Base-by-base conservation (phyloP, 164 flowering plant genomes). In the Vitis cinerea region DNA sequence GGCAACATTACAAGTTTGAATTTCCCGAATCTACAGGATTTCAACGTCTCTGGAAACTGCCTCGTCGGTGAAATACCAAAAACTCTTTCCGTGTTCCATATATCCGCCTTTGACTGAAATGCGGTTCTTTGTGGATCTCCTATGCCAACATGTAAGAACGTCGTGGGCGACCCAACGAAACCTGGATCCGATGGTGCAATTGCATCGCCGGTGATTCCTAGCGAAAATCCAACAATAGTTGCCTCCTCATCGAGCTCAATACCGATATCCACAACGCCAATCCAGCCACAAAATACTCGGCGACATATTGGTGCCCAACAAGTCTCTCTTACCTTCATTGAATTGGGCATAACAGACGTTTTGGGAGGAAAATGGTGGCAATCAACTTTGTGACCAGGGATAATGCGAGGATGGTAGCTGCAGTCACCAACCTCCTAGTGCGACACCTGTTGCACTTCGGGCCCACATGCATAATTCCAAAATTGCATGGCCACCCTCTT, bases 101-200 rank as follows among this genome's bases (percentile, higher is more conserved):
- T 9, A 13, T 74, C 94, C 1, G 79, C 90, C 1, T 94, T 94
- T 56, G 66, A 58, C 12, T 64, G 67, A 0, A 94, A 90, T 62
- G 63, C 64, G 11, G 78, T 30, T 53, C 76, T 94, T 0, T 94
- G 98, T 49, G 98, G 98, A 1, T 19, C 82, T 0, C 98, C 98
- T 12, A 23, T 91, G 60, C 56, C 72, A 30, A 55, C 54, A 4
- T 91, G 98, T 54, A 77, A 67, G 58, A 56, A 8, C 52, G 16
- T 64, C 0, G 71, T 52, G 7, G 65, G 66, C 30, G 81, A 86
- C 58, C 90, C 93, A 54, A 79, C 78, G 19, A 63, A 61, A 50
- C 88, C 91, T 71, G 85, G 88, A 58, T 78, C 86, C 17, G 77
- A 55, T 29, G 78, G 78, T 23, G 80, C 83, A 30, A 61, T 74